Base-by-base conservation (phyloP, 1,139 yeast genomes). In the Geotrichum aggregatum region DNA sequence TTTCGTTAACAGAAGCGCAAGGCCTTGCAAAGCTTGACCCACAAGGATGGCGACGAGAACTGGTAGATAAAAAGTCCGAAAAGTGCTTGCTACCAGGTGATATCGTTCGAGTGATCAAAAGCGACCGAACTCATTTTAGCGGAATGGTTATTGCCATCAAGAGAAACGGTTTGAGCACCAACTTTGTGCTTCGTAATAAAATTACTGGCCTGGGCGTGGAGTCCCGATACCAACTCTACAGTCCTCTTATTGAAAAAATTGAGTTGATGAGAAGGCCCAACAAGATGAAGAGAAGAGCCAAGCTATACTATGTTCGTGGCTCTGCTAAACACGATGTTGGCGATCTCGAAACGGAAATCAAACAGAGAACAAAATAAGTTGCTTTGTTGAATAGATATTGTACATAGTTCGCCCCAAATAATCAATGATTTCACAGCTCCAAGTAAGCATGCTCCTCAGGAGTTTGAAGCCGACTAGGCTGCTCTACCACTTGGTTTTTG, bases 291-390 rank as follows among this genome's bases (percentile, higher is more conserved):
- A 75, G 74, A 56, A 79, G 95, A 78, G 79, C 81, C 71, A 88
- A 87, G 75, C 92, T 87, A 61, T 88, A 83, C 75, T 89, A 87
- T 70, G 86, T 89, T 66, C 84, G 96, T 72, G 84, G 80, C 69
- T 78, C 65, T 52, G 62, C 87, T 59, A 83, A 83, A 70, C 73
- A 84, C 70, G 97, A 89, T 69, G 96, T 87, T 44, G 86, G 84
- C 56, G 92, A 85, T 65, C 73, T 84, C 56, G 92, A 84, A 56
- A 69, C 74, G 22, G 68, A 63, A 49, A 56, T 62, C 24, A 50
- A 49, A 24, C 36, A 34, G 16, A 5, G 36, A 34, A 34, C 18
- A 18, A 34, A 34, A 16, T 34, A 24, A 24, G 28, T 5, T 24
- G 28, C 28, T 8, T 24, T n/a, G n/a, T n/a, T 24, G 28, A 24